Evolutionary conservation across 2,329 filamentous ascomycete species (phyloP).

Genomic region (Cladosporium sp.): DNA sequence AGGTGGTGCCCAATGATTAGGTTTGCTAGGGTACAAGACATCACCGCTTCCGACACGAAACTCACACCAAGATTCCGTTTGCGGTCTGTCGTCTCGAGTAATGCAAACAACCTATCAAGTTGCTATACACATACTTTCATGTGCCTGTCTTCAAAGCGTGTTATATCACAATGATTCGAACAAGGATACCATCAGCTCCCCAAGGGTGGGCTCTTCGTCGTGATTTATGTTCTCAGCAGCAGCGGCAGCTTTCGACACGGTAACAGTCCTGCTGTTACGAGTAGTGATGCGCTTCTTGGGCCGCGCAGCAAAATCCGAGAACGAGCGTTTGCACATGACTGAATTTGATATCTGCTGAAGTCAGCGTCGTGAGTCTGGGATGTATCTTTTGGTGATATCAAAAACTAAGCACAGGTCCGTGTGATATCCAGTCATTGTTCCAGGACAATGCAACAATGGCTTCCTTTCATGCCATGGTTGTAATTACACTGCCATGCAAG

Average conservation of each 20-base stretch:
- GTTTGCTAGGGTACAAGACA: neutral
- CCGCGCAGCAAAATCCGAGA: neutral
- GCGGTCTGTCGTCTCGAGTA: neutral
- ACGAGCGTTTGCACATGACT: neutral
- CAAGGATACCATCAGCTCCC: neutral
- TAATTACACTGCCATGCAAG: too few relatives aligned
- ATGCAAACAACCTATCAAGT: neutral
- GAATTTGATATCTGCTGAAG: neutral
- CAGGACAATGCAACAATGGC: neutral
- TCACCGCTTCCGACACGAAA: neutral
- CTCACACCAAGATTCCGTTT: neutral
- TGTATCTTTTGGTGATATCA: neutral
- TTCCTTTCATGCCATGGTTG: too few relatives aligned
- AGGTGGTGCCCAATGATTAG: too few relatives aligned
- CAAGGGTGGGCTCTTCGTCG: too few relatives aligned
- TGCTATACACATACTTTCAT: neutral
- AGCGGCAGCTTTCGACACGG: too few relatives aligned
- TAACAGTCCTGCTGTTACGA: too few relatives aligned
- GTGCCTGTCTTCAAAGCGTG: neutral
- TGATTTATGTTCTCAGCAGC: too few relatives aligned
- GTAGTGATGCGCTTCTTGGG: neutral
- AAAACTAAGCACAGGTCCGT: neutral
- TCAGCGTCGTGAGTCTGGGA: neutral
- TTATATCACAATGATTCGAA: neutral
- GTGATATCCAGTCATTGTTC: neutral